Conservation (phyloP, 176 grass and related monocot genomes). For the Rhynchospora tenuis region DNA sequence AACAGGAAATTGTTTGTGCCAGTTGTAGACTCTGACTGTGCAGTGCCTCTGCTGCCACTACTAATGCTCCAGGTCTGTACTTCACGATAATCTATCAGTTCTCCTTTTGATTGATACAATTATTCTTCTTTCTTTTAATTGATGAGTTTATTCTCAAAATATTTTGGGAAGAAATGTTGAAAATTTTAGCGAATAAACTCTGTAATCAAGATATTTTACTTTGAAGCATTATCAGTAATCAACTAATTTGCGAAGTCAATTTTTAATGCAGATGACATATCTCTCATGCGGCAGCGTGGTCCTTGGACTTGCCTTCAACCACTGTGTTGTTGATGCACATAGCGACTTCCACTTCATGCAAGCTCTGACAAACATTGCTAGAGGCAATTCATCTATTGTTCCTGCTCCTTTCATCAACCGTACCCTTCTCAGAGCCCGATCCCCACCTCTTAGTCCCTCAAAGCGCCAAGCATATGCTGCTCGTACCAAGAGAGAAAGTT, state of each 20-base stretch:
- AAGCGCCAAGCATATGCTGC: slow-evolving; percentile 38
- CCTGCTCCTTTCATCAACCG: slow-evolving; percentile 33
- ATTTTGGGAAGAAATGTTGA: too few species aligned
- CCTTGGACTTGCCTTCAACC: slow-evolving; percentile 42
- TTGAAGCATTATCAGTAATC: too few species aligned
- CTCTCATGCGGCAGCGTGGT: slow-evolving; percentile 50
- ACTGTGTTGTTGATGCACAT: slow-evolving; percentile 40
- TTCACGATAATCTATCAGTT: not conserved
- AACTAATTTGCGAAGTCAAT: too few species aligned
- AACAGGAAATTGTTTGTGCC: not conserved
- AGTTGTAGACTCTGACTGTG: not conserved
- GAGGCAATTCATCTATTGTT: not conserved
- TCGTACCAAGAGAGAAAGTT: slow-evolving; percentile 3
- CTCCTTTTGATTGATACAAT: too few species aligned
- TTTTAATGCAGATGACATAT: slow-evolving; percentile 39
- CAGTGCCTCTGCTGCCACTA: not conserved
- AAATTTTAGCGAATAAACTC: too few species aligned
- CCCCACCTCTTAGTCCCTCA: slow-evolving; percentile 25
- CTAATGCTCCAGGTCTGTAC: slow-evolving; percentile 1
- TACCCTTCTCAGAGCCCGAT: slow-evolving; percentile 44
- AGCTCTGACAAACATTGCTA: slow-evolving; percentile 35
- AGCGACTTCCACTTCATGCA: slow-evolving; percentile 43
- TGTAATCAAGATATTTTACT: too few species aligned
- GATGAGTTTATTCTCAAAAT: too few species aligned
- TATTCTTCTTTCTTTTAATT: too few species aligned